These are phyloP conservation scores for Kondoa malvinella DNA, from an alignment of 768 basidiomycete genomes.

Conservation along the genomic window DNA sequence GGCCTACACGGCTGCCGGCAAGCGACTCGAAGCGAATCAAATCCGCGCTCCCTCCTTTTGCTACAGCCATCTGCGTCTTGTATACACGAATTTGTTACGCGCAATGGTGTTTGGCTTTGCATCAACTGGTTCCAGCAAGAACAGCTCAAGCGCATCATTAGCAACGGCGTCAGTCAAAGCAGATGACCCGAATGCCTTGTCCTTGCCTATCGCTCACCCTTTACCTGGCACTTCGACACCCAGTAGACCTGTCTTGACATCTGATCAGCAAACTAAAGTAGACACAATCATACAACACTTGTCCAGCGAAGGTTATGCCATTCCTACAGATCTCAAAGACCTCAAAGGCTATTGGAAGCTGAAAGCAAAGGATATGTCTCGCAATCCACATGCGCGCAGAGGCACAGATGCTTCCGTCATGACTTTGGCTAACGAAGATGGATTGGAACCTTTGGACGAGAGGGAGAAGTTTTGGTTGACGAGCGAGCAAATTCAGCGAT, in stretches of 20 bases:
- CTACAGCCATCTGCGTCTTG: too few species aligned
- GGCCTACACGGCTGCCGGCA: too few species aligned
- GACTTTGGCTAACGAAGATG: background rate
- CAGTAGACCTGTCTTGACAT: background rate
- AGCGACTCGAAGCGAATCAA: too few species aligned
- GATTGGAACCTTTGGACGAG: conserved; percentile 1
- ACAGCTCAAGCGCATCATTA: background rate
- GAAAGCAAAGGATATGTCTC: background rate
- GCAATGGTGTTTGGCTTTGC: background rate
- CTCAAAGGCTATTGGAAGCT: conserved; percentile 28
- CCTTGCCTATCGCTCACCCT: background rate
- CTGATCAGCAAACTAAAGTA: conserved; percentile 16
- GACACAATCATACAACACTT: conserved; percentile 17
- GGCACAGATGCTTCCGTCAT: background rate
- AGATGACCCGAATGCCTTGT: background rate
- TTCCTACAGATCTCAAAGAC: conserved; percentile 15
- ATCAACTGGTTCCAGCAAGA: too few species aligned
- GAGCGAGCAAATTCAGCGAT: conserved; percentile 35
- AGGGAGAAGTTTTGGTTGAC: conserved; percentile 25
- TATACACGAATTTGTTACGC: too few species aligned
- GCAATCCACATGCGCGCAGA: background rate
- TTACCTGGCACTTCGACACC: background rate
- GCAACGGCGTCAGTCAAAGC: background rate
- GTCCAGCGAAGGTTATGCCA: conserved; percentile 14
- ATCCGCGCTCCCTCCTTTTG: too few species aligned